Base-by-base conservation (phyloP, 1,139 yeast genomes). In the Trichomonascaceae sp. region DNA sequence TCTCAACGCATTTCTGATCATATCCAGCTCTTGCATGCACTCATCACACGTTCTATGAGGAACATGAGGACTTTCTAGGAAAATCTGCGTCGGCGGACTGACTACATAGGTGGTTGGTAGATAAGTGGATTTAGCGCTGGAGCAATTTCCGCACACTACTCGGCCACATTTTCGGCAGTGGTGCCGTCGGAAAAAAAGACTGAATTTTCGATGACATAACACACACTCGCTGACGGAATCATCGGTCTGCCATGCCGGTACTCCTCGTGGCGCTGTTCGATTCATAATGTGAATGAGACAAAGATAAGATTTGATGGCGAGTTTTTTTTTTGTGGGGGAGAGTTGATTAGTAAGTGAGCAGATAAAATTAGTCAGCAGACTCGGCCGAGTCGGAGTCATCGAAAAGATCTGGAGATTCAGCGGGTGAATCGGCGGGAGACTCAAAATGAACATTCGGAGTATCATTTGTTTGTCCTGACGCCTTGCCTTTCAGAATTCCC, bases 101-200 rank as follows among this genome's bases (percentile, higher is more conserved):
- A 78, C 79, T 20, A 77, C 80, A 57, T 75, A 76, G 1, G 81
- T 74, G 30, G 79, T 73, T 4, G 81, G 79, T 59, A 74, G 77
- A 73, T 67, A 75, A 48, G 67, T 69, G 13, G 78, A 74, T 41
- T 69, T 66, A 24, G 78, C 75, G 13, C 73, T 66, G 22, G 95
- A 81, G 67, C 96, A 84, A 54, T 72, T 62, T 46, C 82, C 83
- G 71, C 96, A 86, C 27, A 84, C 86, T 4, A 87, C 84, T 53
- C 82, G 70, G 44, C 96, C 93, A 75, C 96, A 87, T 67, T 84
- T 80, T 55, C 83, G 46, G 68, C 99, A 93, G 70, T 93, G 99
- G 70, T 95, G 99, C 58, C 95, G 80, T 55, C 99, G 78, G 65
- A 77, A 80, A 66, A 87, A 81, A 58, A 91, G 73, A 1, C 85